A percentile compares a stretch with the other conserved stretches of the same genome.
phyloP scores from a whole-genome alignment of 148 eudicot genomes.

The Dysphania ambrosioides region DNA sequence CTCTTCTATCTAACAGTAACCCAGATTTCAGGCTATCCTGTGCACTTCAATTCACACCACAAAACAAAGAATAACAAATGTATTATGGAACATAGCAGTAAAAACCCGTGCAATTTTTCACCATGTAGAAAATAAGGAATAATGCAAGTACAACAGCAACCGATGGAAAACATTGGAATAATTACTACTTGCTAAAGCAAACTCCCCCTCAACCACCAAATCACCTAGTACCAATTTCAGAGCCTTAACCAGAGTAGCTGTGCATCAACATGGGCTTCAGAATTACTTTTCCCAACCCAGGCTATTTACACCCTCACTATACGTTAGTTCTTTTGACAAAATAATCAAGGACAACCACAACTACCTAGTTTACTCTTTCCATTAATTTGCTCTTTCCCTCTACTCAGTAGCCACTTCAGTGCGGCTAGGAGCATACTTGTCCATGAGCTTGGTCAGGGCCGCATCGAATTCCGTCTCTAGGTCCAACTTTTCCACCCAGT shows the following conservation, averaged over 20 bases:
- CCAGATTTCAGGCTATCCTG: not conserved
- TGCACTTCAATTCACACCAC: not conserved
- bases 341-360: not conserved
- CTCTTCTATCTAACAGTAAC: no score
- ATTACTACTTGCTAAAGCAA: not conserved
- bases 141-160: not conserved
- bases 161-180: not conserved
- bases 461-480: conserved; percentile 47
- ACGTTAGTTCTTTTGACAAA: no score
- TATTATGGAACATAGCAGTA: not conserved
- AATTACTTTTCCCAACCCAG: not conserved
- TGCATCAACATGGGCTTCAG: conserved; percentile 5
- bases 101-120: not conserved
- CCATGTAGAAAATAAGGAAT: not conserved
- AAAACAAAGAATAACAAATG: not conserved
- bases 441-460: conserved; percentile 43
- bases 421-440: conserved; percentile 38
- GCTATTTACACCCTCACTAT: conserved; percentile 13
- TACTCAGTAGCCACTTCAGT: not conserved
- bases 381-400: not conserved
- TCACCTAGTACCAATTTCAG: not conserved
- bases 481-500: conserved; percentile 46
- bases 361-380: not conserved
- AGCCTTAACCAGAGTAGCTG: not conserved
- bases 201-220: not conserved